Evolutionary conservation across 108 stramenopile species (phyloP), one percentile per base, ranked within the genome.

Genomic region (Aureococcus anophagefferens): DNA sequence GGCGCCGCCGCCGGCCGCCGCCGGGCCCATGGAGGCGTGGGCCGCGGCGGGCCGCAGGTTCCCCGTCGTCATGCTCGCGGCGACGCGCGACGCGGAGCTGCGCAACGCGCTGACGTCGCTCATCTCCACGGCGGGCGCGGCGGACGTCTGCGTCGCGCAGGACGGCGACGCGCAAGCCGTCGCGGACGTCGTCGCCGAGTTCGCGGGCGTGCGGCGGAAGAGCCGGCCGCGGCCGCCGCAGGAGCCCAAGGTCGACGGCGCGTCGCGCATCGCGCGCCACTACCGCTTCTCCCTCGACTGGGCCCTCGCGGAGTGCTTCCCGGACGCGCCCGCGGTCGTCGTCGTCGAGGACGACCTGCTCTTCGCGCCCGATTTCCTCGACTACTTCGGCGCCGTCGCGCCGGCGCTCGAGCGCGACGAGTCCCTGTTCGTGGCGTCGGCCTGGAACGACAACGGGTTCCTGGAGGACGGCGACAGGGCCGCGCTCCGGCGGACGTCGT

Each of bases 391-490:
- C 51, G 45, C 62, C 9, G 73, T 70, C 21, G 82, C 80, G 17
- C 76, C 77, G 14, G 30, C 78, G 4, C 29, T 87, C 21, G 80
- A 80, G 45, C 44, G 37, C n/a, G 84, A 87, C 59, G 62, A 76
- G 31, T 74, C 66, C 46, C 64, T 81, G 7, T 81, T 83, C 35
- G 73, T 81, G n/a, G 81, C 82, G 9, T 68, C 65, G 30, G 84
- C 84, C 4, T 87, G 86, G 86, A 87, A 85, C 67, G 86, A 87
- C 73, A 85, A 85, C 64, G 86, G 86, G 17, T 68, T 77, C 33
- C 25, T 35, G 5, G 44, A 63, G 17, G 35, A 75, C 30, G 83
- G 81, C 3, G 32, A 31, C 0, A 63, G 73, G 37, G 33, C 35
- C 51, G 31, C 62, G 37, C 75, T 86, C 15, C 73, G 65, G n/a